Conservation (phyloP, 2,329 filamentous ascomycete genomes). For the Whalleya microplaca region DNA sequence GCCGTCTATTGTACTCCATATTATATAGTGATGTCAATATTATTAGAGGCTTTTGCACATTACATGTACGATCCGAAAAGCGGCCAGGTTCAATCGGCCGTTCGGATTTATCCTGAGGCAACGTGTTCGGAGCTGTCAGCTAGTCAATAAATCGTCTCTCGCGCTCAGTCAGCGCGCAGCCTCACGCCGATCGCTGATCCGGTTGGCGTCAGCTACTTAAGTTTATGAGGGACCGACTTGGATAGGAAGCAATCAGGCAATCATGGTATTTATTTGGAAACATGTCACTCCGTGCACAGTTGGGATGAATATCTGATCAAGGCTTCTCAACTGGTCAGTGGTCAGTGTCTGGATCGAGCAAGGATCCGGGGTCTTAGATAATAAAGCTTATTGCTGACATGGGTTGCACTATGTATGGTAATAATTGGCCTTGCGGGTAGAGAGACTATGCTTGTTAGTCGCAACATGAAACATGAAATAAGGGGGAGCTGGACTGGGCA, state of each 20-base stretch:
- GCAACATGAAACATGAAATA: constrained; percentile 5
- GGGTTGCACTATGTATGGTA: too few relatives aligned
- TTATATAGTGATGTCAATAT: neutral
- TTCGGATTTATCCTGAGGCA: neutral
- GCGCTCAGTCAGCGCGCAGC: neutral
- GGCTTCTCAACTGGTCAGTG: too few relatives aligned
- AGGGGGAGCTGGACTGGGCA: neutral
- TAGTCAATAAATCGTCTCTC: neutral
- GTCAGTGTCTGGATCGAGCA: too few relatives aligned
- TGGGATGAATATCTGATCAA: too few relatives aligned
- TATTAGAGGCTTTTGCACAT: neutral
- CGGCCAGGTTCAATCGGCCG: neutral
- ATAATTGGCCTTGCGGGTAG: neutral
- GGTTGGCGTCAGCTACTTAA: neutral
- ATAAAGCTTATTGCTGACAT: constrained; percentile 1
- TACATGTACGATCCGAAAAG: neutral
- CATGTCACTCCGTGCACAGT: neutral
- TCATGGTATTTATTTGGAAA: constrained; percentile 4
- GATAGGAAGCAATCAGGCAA: constrained; percentile 3
- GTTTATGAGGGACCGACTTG: neutral
- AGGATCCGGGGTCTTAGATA: neutral
- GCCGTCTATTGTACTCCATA: neutral
- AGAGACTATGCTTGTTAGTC: neutral
- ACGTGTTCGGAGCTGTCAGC: neutral
- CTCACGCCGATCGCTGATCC: constrained; percentile 8